phyloP scores from a whole-genome alignment of 1,284 basidiomycete genomes.

The Rugosomyces carneus region DNA sequence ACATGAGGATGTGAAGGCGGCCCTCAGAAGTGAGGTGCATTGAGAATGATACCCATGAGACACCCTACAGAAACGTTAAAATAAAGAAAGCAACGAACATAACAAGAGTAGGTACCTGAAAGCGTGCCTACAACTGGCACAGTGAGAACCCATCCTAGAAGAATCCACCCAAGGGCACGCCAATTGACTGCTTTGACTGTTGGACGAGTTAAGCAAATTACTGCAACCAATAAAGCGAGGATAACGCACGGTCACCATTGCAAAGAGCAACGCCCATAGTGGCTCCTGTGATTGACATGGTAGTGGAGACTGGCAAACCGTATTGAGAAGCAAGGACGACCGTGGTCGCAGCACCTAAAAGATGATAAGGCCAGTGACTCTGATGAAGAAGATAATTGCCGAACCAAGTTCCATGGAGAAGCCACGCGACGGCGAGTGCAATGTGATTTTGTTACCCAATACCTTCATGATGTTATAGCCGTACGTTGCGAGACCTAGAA shows the following conservation, averaged over 20 bases:
- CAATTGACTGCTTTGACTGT: slow-evolving; percentile 21
- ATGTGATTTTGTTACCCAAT: slow-evolving; percentile 26
- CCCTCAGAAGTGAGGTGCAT: slow-evolving; percentile 22
- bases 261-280: slow-evolving; percentile 25
- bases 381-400: background rate
- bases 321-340: slow-evolving; percentile 26
- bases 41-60: slow-evolving; percentile 25
- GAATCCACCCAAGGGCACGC: slow-evolving; percentile 22
- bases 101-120: slow-evolving; percentile 3
- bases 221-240: background rate
- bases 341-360: slow-evolving; percentile 22
- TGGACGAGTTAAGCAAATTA: background rate
- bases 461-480: slow-evolving; percentile 28
- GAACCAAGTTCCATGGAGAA: slow-evolving; percentile 25
- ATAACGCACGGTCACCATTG: slow-evolving; percentile 21
- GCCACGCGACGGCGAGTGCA: slow-evolving; percentile 25
- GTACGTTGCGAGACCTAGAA: slow-evolving; percentile 18
- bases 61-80: slow-evolving; percentile 14
- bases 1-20: background rate
- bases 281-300: slow-evolving; percentile 27
- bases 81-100: background rate
- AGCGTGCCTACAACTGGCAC: slow-evolving; percentile 20
- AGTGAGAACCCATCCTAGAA: slow-evolving; percentile 22
- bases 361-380: background rate
- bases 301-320: slow-evolving; percentile 26